These are phyloP conservation scores for Dittrichia graveolens DNA, from an alignment of 129 eudicot genomes.

Conservation along the genomic window DNA sequence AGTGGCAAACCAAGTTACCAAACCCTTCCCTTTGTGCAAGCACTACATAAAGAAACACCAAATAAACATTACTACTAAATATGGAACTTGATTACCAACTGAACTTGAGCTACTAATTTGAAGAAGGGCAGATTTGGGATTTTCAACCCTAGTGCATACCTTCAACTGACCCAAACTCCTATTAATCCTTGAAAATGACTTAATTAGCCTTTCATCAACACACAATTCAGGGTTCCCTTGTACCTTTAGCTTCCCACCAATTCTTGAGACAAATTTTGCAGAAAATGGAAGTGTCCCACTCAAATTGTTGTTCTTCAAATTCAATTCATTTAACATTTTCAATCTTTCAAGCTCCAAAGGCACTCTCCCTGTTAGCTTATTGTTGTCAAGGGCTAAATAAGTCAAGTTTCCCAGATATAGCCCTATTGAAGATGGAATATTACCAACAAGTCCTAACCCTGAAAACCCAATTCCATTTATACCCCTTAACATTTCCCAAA, in stretches of 20 bases:
- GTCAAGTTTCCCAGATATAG: conserved; percentile 46
- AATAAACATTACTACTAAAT: conserved; percentile 25
- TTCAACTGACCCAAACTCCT: conserved; percentile 46
- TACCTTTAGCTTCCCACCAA: conserved; percentile 61
- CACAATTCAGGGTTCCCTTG: conserved; percentile 68
- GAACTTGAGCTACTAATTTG: conserved; percentile 30
- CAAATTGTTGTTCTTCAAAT: conserved; percentile 67
- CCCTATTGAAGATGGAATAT: conserved; percentile 79
- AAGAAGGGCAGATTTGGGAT: conserved; percentile 43
- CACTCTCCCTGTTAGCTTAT: conserved; percentile 58
- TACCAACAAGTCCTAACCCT: conserved; percentile 56
- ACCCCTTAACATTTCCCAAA: conserved; percentile 73
- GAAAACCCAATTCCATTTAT: conserved; percentile 61
- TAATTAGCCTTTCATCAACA: conserved; percentile 48
- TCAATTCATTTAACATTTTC: conserved; percentile 51
- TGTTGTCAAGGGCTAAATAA: conserved; percentile 65
- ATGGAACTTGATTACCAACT: conserved; percentile 19
- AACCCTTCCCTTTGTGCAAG: neutral
- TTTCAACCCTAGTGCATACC: conserved; percentile 36
- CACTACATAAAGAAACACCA: conserved; percentile 26
- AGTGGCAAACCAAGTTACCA: conserved; percentile 18
- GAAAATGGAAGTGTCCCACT: conserved; percentile 73
- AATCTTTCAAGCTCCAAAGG: conserved; percentile 68
- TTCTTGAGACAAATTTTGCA: conserved; percentile 38
- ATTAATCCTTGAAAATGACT: conserved; percentile 31